These are phyloP conservation scores for Colletotrichum zoysiae DNA, from an alignment of 2,329 filamentous ascomycete genomes.

Conservation along the genomic window DNA sequence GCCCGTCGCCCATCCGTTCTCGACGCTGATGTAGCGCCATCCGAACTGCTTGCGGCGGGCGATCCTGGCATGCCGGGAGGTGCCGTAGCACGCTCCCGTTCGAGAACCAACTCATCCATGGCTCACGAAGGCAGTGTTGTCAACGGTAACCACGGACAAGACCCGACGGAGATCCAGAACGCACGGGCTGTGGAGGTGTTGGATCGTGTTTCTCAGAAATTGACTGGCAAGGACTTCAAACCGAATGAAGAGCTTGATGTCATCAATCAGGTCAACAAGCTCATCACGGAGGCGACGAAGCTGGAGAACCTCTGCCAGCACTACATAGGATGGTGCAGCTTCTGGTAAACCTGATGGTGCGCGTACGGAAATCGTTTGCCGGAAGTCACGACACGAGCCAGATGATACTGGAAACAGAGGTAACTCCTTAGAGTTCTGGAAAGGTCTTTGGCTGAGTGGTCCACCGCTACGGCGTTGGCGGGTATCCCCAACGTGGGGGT, in stretches of 20 bases:
- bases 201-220: conserved; percentile 91
- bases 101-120: conserved; percentile 71
- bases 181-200: conserved; percentile 92
- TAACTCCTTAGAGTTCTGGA: conserved; percentile 3
- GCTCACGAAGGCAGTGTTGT: conserved; percentile 51
- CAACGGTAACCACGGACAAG: conserved; percentile 54
- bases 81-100: conserved; percentile 63
- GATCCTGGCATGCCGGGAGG: conserved; percentile 56
- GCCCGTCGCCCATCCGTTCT: conserved; percentile 77
- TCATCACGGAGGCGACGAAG: conserved; percentile 95
- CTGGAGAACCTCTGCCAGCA: conserved; percentile 98
- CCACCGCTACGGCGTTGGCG: conserved; percentile 17
- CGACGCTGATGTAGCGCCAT: conserved; percentile 71
- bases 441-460: not conserved
- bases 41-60: conserved; percentile 65
- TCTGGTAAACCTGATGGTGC: conserved; percentile 74
- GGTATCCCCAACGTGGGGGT: conserved; percentile 29
- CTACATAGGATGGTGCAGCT: conserved; percentile 99
- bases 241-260: conserved; percentile 85
- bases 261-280: conserved; percentile 90
- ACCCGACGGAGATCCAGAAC: conserved; percentile 85
- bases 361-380: not conserved
- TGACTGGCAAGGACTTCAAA: conserved; percentile 94
- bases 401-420: not conserved
- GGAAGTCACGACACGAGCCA: not conserved